These are phyloP conservation scores for Boletus rex-veris DNA, from an alignment of 768 basidiomycete genomes.

Conservation along the genomic window DNA sequence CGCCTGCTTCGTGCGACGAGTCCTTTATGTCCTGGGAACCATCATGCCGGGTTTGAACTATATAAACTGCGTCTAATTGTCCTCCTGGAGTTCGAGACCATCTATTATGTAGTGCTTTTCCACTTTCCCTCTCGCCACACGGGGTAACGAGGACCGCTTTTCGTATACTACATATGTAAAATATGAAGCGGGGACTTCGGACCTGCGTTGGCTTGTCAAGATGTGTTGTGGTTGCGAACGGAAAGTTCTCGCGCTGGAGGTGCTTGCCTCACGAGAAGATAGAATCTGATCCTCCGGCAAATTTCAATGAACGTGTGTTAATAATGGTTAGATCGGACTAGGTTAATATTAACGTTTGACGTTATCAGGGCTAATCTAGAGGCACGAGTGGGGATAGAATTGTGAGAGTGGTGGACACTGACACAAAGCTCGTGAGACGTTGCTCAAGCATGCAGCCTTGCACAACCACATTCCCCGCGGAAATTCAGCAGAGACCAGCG, in stretches of 20 bases:
- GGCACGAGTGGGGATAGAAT: no score
- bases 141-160: background rate
- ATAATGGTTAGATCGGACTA: background rate
- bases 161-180: conserved; percentile 7
- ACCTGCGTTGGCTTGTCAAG: background rate
- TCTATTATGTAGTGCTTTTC: background rate
- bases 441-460: no score
- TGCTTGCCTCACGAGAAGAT: no score
- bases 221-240: no score
- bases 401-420: no score
- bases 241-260: no score
- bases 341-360: conserved; percentile 10
- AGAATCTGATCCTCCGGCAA: no score
- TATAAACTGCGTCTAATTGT: background rate
- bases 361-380: background rate
- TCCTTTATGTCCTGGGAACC: conserved; percentile 64
- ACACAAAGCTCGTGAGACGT: no score
- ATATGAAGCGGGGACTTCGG: background rate
- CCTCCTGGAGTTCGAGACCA: background rate
- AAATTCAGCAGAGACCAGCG: no score
- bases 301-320: no score
- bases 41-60: conserved; percentile 32
- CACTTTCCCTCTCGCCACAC: background rate
- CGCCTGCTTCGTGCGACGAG: conserved; percentile 45
- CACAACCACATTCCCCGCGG: background rate